phyloP scores from a whole-genome alignment of 345 rosid genomes.

The Raphanus sativus region DNA sequence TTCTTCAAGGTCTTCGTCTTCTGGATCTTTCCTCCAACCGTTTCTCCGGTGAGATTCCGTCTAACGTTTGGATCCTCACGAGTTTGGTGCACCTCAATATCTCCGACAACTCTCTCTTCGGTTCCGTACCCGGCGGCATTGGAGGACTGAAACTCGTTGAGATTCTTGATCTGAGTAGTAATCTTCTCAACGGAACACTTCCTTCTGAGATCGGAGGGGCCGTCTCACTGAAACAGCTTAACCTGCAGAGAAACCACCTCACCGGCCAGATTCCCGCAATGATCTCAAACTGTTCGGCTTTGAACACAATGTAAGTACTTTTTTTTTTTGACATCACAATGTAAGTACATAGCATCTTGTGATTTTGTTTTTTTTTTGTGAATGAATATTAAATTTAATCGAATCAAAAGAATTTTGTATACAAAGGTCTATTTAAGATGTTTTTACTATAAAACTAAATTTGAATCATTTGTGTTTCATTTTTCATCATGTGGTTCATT shows the following conservation, averaged over 20 bases:
- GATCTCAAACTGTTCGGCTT: conserved; percentile 58
- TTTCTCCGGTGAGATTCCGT: conserved; percentile 65
- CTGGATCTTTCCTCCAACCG: conserved; percentile 77
- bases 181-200: conserved; percentile 67
- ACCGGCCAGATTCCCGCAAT: conserved; percentile 68
- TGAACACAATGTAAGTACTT: conserved; percentile 52
- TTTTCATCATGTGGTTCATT: too few species aligned
- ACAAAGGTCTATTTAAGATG: too few species aligned
- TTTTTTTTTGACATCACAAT: too few species aligned
- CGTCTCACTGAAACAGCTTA: conserved; percentile 53
- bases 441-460: too few species aligned
- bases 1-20: conserved; percentile 46
- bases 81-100: conserved; percentile 62
- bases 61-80: conserved; percentile 50
- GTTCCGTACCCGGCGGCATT: conserved; percentile 59
- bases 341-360: neutral
- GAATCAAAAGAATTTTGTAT: too few species aligned
- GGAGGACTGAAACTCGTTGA: conserved; percentile 49
- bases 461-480: too few species aligned
- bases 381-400: too few species aligned
- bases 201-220: conserved; percentile 74
- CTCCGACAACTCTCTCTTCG: conserved; percentile 64
- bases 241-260: conserved; percentile 60
- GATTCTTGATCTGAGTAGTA: conserved; percentile 69
- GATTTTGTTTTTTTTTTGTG: neutral